These are phyloP conservation scores for Penicillium canescens DNA, from an alignment of 495 filamentous ascomycete genomes.

Conservation along the genomic window DNA sequence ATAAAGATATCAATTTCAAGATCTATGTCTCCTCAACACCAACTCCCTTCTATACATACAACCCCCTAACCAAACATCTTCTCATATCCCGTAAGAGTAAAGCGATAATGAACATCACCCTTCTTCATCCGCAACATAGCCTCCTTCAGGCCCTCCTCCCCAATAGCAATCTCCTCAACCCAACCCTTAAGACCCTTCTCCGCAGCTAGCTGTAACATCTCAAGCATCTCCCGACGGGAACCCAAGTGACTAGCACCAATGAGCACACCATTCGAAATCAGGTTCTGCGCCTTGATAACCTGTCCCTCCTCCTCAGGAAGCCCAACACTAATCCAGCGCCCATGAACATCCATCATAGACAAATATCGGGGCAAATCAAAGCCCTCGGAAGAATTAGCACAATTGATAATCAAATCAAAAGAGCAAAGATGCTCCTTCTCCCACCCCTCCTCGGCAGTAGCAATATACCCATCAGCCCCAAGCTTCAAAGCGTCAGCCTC, in stretches of 20 bases:
- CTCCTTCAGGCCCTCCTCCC: conserved; percentile 65
- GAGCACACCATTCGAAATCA: conserved; percentile 74
- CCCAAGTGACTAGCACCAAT: conserved; percentile 84
- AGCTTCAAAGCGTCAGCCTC: conserved; percentile 65
- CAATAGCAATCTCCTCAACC: conserved; percentile 77
- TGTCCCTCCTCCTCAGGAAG: conserved; percentile 80
- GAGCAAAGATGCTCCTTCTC: conserved; percentile 50
- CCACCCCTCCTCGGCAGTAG: conserved; percentile 68
- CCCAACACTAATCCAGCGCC: conserved; percentile 79
- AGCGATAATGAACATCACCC: conserved; percentile 69
- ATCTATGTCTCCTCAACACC: neutral
- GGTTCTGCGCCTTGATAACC: conserved; percentile 71
- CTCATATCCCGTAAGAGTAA: conserved; percentile 65
- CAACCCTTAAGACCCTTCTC: conserved; percentile 80
- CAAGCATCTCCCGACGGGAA: conserved; percentile 74
- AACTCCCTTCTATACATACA: neutral
- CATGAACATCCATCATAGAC: conserved; percentile 78
- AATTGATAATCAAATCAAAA: conserved; percentile 77
- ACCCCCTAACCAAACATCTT: conserved; percentile 51
- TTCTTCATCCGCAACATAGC: conserved; percentile 68
- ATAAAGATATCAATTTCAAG: neutral
- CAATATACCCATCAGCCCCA: conserved; percentile 74
- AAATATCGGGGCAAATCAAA: conserved; percentile 74
- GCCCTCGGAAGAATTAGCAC: conserved; percentile 65
- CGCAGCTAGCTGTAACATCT: conserved; percentile 79